A percentile compares a stretch with the other conserved stretches of the same genome.
These are phyloP conservation scores for Fusarium tuaranense DNA, from an alignment of 2,329 filamentous ascomycete genomes.

Conservation along the genomic window DNA sequence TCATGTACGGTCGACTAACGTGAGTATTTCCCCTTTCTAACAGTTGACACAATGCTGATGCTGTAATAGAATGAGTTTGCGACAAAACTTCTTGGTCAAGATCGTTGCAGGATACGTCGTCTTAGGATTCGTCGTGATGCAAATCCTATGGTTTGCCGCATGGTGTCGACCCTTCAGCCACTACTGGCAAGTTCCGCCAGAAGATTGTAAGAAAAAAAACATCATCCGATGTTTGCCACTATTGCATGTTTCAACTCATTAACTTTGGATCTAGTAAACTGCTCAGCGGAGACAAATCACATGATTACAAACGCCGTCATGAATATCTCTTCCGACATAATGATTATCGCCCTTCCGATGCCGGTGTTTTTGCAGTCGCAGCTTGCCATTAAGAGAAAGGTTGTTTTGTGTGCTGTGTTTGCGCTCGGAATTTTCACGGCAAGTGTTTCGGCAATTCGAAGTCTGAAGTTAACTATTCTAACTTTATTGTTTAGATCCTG, in stretches of 20 bases:
- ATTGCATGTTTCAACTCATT: not conserved
- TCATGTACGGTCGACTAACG: constrained; percentile 66
- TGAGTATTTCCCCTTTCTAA: constrained; percentile 32
- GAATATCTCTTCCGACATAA: constrained; percentile 69
- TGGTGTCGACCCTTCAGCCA: constrained; percentile 66
- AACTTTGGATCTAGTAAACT: constrained; percentile 44
- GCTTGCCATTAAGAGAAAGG: constrained; percentile 62
- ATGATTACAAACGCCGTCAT: constrained; percentile 67
- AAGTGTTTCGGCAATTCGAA: not conserved
- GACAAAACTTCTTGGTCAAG: constrained; percentile 58
- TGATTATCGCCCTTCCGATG: constrained; percentile 68
- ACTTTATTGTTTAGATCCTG: constrained; percentile 23
- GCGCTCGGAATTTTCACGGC: constrained; percentile 59
- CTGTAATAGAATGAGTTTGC: constrained; percentile 52
- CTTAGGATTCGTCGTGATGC: constrained; percentile 58
- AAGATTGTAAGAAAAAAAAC: constrained; percentile 50
- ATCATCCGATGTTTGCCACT: not conserved
- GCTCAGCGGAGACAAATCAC: constrained; percentile 65
- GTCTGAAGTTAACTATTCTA: not conserved
- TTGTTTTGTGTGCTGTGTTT: constrained; percentile 60
- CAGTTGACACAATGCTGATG: not conserved
- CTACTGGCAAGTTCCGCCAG: constrained; percentile 61
- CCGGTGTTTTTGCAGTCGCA: constrained; percentile 62
- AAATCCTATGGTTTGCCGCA: constrained; percentile 60
- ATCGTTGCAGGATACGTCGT: constrained; percentile 58